Conservation (phyloP, 1,284 basidiomycete genomes). For the Ustilago curta region DNA sequence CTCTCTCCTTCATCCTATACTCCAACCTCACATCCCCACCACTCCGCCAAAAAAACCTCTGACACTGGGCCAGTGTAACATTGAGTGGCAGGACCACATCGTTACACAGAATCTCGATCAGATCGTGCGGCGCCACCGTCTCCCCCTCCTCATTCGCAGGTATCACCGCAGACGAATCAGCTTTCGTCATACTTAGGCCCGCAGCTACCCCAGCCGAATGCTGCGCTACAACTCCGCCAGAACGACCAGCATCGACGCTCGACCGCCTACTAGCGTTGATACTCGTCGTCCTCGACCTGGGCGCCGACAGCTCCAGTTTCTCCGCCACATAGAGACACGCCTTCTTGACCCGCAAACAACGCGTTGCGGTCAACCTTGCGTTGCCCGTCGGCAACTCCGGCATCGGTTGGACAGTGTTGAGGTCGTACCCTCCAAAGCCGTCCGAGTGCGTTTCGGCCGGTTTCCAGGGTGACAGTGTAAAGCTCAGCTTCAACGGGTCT, state of each 20-base stretch:
- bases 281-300: conserved; percentile 24
- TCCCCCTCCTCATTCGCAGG: not conserved
- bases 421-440: conserved; percentile 42
- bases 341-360: conserved; percentile 85
- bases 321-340: conserved; percentile 87
- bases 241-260: conserved; percentile 18
- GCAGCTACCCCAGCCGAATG: not conserved
- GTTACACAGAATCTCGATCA: conserved; percentile 89
- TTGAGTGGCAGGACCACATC: conserved; percentile 81
- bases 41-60: conserved; percentile 49
- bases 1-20: conserved; percentile 45
- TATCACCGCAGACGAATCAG: conserved; percentile 16
- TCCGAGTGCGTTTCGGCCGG: conserved; percentile 25
- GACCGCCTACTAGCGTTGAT: conserved; percentile 46
- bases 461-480: conserved; percentile 82
- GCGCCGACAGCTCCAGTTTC: conserved; percentile 77
- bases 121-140: conserved; percentile 75
- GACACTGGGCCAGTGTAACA: conserved; percentile 80
- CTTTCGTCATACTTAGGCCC: conserved; percentile 39
- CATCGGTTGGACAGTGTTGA: conserved; percentile 22
- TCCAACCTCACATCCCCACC: conserved; percentile 51
- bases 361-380: conserved; percentile 86
- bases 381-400: conserved; percentile 74
- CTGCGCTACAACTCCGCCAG: not conserved
- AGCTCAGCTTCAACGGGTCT: conserved; percentile 73